Evolutionary conservation across 2,329 filamentous ascomycete species (phyloP).

Genomic region (Talaromyces atroroseus): DNA sequence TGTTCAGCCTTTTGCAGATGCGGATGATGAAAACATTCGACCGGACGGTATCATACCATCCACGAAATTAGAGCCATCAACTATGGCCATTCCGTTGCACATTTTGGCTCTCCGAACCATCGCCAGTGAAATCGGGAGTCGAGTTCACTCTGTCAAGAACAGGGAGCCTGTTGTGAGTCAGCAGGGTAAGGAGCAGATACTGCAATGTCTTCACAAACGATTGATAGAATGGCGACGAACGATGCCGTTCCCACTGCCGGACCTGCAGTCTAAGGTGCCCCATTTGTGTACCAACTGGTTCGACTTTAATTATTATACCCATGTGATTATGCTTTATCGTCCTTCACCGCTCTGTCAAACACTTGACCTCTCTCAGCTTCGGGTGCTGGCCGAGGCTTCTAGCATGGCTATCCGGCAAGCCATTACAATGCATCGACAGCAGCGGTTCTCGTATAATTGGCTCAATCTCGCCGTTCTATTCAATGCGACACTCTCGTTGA

Average conservation of each 20-base stretch:
- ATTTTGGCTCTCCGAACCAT: slow-evolving; percentile 39
- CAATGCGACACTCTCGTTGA: slow-evolving; percentile 39
- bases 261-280: slow-evolving; percentile 34
- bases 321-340: slow-evolving; percentile 42
- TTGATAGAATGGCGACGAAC: slow-evolving; percentile 42
- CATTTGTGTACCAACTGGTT: slow-evolving; percentile 44
- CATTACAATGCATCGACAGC: slow-evolving; percentile 34
- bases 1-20: slow-evolving; percentile 31
- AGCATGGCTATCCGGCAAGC: slow-evolving; percentile 43
- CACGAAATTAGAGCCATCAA: slow-evolving; percentile 20
- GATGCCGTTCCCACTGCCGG: slow-evolving; percentile 43
- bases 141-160: slow-evolving; percentile 33
- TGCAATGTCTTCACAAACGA: slow-evolving; percentile 35
- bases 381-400: slow-evolving; percentile 36
- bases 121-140: slow-evolving; percentile 36
- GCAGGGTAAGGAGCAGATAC: slow-evolving; percentile 28
- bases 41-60: slow-evolving; percentile 18
- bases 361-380: slow-evolving; percentile 31
- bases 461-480: slow-evolving; percentile 40
- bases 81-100: slow-evolving; percentile 41
- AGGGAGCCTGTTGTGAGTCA: slow-evolving; percentile 14
- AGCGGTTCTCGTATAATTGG: slow-evolving; percentile 41
- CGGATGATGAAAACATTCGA: slow-evolving; percentile 32
- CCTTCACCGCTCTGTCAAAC: slow-evolving; percentile 41
- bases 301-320: slow-evolving; percentile 46